Percentiles rank a stretch among this genome's conserved stretches.
phyloP scores from a whole-genome alignment of 2,329 filamentous ascomycete species.

The Lachnellula suecica region DNA sequence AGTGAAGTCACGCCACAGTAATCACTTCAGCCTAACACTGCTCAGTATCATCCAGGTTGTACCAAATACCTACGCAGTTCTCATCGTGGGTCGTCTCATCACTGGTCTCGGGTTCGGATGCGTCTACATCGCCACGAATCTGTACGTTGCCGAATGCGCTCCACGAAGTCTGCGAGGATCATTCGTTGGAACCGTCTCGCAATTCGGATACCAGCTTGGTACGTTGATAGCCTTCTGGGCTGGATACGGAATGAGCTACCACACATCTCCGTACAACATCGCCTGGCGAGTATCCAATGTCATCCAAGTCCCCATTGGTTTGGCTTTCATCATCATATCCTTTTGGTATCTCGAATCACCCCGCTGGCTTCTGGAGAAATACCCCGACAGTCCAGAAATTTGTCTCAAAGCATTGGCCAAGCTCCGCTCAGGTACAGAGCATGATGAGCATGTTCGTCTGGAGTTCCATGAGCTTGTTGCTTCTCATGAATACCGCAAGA shows the following conservation, averaged over 20 bases:
- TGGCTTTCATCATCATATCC: slow-evolving; percentile 53
- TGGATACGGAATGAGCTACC: slow-evolving; percentile 43
- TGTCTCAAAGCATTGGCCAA: slow-evolving; percentile 54
- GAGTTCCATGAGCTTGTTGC: slow-evolving; percentile 67
- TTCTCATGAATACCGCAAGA: slow-evolving; percentile 67
- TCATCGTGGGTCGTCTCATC: slow-evolving; percentile 40
- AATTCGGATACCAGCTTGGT: slow-evolving; percentile 44
- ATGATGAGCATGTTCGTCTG: slow-evolving; percentile 65
- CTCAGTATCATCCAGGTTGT: slow-evolving; percentile 38
- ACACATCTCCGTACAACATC: slow-evolving; percentile 40
- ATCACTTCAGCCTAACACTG: background rate
- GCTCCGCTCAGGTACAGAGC: slow-evolving; percentile 63
- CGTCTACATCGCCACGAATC: slow-evolving; percentile 41
- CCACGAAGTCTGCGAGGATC: slow-evolving; percentile 39
- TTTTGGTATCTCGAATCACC: slow-evolving; percentile 67
- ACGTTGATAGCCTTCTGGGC: slow-evolving; percentile 44
- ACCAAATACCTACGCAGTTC: slow-evolving; percentile 40
- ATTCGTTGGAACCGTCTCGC: slow-evolving; percentile 40
- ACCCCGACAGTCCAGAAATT: slow-evolving; percentile 57
- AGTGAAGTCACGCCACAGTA: slow-evolving; percentile 3
- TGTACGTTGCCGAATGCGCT: slow-evolving; percentile 43
- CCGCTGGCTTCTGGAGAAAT: slow-evolving; percentile 62
- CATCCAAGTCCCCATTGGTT: slow-evolving; percentile 41
- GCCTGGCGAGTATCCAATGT: slow-evolving; percentile 43
- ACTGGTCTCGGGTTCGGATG: slow-evolving; percentile 42